These are phyloP conservation scores for Ciborinia camelliae DNA, from an alignment of 2,329 filamentous ascomycete species.

Conservation along the genomic window DNA sequence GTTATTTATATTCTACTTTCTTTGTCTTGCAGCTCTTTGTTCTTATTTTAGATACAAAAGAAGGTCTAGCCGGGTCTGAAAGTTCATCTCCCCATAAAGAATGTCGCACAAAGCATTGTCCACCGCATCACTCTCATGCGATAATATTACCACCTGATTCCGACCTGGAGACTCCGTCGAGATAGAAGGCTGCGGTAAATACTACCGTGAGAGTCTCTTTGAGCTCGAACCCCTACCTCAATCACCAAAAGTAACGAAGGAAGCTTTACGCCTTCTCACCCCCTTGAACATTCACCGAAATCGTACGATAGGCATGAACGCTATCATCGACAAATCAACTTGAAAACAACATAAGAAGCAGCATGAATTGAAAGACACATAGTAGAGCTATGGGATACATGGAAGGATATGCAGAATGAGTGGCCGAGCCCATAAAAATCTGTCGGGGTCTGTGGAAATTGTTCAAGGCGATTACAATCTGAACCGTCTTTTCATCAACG, in stretches of 20 bases:
- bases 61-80: neutral
- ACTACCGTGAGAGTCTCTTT: neutral
- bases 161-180: neutral
- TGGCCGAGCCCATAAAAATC: neutral
- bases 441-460: neutral
- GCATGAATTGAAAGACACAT: neutral
- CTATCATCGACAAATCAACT: neutral
- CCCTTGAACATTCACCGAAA: neutral
- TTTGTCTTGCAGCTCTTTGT: neutral
- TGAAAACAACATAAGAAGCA: neutral
- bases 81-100: neutral
- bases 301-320: neutral
- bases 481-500: neutral
- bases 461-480: neutral
- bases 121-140: neutral
- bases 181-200: neutral
- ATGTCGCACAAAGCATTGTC: neutral
- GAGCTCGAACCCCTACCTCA: neutral
- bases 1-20: neutral
- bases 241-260: neutral
- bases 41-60: neutral
- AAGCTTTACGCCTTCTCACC: neutral
- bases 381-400: neutral
- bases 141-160: neutral
- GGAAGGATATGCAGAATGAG: neutral